Base-by-base conservation (phyloP, 2,329 filamentous ascomycete species). In the Pezicula neosporulosa region DNA sequence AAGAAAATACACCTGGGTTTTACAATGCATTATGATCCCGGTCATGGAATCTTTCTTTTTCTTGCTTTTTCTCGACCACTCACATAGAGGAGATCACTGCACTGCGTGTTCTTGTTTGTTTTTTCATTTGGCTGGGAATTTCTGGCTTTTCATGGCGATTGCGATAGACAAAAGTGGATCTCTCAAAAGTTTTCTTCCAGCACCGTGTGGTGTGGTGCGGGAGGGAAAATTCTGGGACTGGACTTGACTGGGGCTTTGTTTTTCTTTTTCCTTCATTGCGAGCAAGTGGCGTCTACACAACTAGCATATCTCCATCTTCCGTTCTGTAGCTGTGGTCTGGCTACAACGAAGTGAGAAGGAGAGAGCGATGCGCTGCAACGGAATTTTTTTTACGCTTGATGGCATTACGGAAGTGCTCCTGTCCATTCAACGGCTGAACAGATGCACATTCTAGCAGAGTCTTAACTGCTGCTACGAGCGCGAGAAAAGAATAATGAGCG, bases 81-180 rank as follows among this genome's bases (percentile, higher is more conserved):
- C 55, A 56, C 48, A 33, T 62, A 63, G 63, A 65, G 24, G 24
- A 61, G 60, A 64, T 63, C 60, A 53, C 55, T 51, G 36, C 60
- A 53, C 55, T 51, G 36, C 39, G 30, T 51, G 54, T 53, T 37
- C 47, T 54, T 24, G 24, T 21, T 52, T 57, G 18, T 60, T 59
- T 57, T 57, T 57, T 58, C 27, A 35, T 55, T 58, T 60, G 42
- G 42, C 42, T 44, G 21, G 51, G 30, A 27, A 21, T 53, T 42
- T 41, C 37, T 48, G 39, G 24, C 18, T 39, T 37, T 44, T 43
- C 35, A 19, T 21, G 33, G 43, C 28, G 37, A 42, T 43, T 50
- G 37, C 36, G 38, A 44, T 83, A 83, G 80, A 83, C 77, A 82
- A 82, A 83, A 82, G 77, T 77, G 78, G 79, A 80, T 81, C 81